A percentile compares a stretch with the other conserved stretches of the same genome.
These are phyloP conservation scores for Barbatosphaeria neglecta DNA, from an alignment of 495 filamentous ascomycete species.

Conservation along the genomic window DNA sequence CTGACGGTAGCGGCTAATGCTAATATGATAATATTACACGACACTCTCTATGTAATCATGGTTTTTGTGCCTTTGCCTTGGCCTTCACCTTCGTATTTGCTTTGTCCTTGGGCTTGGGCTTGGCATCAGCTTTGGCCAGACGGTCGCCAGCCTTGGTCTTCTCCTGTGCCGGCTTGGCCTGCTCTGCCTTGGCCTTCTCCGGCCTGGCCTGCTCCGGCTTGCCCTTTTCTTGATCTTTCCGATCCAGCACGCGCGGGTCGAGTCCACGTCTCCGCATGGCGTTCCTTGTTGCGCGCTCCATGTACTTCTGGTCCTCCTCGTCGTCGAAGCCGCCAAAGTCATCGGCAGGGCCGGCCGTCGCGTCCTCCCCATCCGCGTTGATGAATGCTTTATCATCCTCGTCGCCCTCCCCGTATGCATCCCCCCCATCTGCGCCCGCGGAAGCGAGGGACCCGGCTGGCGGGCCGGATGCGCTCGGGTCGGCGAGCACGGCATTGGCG, in stretches of 20 bases:
- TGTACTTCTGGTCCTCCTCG: slow-evolving; percentile 66
- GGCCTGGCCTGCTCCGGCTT: slow-evolving; percentile 2
- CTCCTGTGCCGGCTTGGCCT: background rate
- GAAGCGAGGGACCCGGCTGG: too few species aligned
- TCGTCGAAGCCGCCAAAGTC: slow-evolving; percentile 85
- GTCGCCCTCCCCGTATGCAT: slow-evolving; percentile 14
- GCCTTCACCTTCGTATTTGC: too few species aligned
- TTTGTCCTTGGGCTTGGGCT: too few species aligned
- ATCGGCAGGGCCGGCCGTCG: slow-evolving; percentile 19
- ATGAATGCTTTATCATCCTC: slow-evolving; percentile 42
- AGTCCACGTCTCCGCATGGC: slow-evolving; percentile 42
- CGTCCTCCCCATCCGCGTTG: slow-evolving; percentile 27
- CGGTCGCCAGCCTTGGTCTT: too few species aligned
- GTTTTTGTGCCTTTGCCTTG: too few species aligned
- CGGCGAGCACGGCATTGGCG: slow-evolving; percentile 35
- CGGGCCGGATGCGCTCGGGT: slow-evolving; percentile 13
- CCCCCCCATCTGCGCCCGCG: slow-evolving; percentile 9
- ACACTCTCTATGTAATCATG: too few species aligned
- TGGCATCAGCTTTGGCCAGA: too few species aligned
- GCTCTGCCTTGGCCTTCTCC: slow-evolving; percentile 3
- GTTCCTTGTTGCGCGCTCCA: slow-evolving; percentile 60
- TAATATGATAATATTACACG: too few species aligned
- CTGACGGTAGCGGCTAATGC: too few species aligned
- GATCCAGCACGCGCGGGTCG: slow-evolving; percentile 33
- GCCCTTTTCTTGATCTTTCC: slow-evolving; percentile 5